These are phyloP conservation scores for Remersonia thermophila DNA, from an alignment of 2,329 filamentous ascomycete genomes.

Conservation along the genomic window DNA sequence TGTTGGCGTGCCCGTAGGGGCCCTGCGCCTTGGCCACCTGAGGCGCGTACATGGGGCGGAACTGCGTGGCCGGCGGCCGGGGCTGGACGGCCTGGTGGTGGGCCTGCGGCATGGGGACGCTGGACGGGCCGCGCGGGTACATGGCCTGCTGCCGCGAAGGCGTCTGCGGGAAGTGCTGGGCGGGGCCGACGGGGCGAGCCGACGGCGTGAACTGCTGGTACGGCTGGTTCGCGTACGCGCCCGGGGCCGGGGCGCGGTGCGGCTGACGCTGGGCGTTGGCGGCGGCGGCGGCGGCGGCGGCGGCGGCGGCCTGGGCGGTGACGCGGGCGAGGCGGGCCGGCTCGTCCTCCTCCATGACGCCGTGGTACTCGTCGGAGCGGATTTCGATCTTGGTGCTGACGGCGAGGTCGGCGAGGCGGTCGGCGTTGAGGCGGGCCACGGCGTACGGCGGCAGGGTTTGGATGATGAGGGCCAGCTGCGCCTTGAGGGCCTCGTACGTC, in stretches of 20 bases:
- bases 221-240: constrained; percentile 33
- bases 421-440: constrained; percentile 73
- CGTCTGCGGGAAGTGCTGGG: constrained; percentile 30
- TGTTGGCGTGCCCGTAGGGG: constrained; percentile 39
- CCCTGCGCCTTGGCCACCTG: constrained; percentile 40
- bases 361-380: constrained; percentile 59
- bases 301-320: constrained; percentile 20
- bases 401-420: constrained; percentile 70
- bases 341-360: constrained; percentile 76
- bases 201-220: constrained; percentile 36
- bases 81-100: constrained; percentile 27
- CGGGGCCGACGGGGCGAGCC: constrained; percentile 29
- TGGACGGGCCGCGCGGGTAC: constrained; percentile 26
- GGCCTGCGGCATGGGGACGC: constrained; percentile 26
- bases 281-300: constrained; percentile 20
- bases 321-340: constrained; percentile 37
- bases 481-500: constrained; percentile 62
- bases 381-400: constrained; percentile 70
- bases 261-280: constrained; percentile 21
- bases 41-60: constrained; percentile 39
- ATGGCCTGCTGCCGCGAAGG: constrained; percentile 28
- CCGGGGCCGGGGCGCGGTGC: constrained; percentile 23
- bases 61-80: constrained; percentile 30
- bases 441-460: constrained; percentile 70
- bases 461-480: constrained; percentile 62